A percentile compares a stretch with the other conserved stretches of the same genome.
These are phyloP conservation scores for Phytomonas francai DNA, from an alignment of 208 protist genomes.

Conservation along the genomic window DNA sequence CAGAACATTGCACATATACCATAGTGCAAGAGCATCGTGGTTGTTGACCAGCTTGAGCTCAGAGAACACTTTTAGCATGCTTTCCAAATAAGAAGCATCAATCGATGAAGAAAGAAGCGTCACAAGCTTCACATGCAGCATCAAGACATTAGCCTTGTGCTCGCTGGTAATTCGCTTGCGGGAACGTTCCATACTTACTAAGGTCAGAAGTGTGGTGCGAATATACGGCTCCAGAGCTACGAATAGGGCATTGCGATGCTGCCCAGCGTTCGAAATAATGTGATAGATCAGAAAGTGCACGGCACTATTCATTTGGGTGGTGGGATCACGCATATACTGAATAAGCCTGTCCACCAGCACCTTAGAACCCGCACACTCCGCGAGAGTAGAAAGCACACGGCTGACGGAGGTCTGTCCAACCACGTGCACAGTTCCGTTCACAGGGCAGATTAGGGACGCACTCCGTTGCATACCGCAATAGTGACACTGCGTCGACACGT, in stretches of 20 bases:
- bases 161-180: slow-evolving; percentile 45
- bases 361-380: slow-evolving; percentile 76
- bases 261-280: slow-evolving; percentile 77
- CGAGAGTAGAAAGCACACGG: slow-evolving; percentile 70
- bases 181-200: slow-evolving; percentile 60
- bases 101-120: slow-evolving; percentile 63
- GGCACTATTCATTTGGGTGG: slow-evolving; percentile 67
- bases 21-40: slow-evolving; percentile 83
- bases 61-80: slow-evolving; percentile 70
- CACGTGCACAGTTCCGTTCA: slow-evolving; percentile 76
- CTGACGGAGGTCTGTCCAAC: slow-evolving; percentile 54
- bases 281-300: slow-evolving; percentile 83
- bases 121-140: slow-evolving; percentile 84
- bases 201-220: slow-evolving; percentile 68
- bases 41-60: slow-evolving; percentile 74
- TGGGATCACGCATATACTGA: slow-evolving; percentile 59
- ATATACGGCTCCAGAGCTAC: slow-evolving; percentile 81
- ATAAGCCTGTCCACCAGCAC: slow-evolving; percentile 68
- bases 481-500: slow-evolving; percentile 63
- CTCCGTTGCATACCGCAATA: slow-evolving; percentile 63
- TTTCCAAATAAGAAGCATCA: slow-evolving; percentile 80
- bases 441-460: slow-evolving; percentile 56
- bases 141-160: slow-evolving; percentile 80
- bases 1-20: slow-evolving; percentile 84
- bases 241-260: slow-evolving; percentile 78